phyloP scores from a whole-genome alignment of 208 protist genomes.

The Strigomonas galati region DNA sequence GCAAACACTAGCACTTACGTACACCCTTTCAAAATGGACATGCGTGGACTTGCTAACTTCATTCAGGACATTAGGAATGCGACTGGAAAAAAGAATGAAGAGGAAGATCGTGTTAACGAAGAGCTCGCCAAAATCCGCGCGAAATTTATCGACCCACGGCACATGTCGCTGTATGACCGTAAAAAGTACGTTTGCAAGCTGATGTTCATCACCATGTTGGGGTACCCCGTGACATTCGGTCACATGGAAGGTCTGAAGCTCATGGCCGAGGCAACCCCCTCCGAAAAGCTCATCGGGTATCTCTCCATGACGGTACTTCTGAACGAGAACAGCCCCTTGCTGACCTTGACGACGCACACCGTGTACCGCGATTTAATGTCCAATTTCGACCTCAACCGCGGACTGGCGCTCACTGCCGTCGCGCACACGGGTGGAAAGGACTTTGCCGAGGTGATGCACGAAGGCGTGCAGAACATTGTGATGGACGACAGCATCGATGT shows the following conservation, averaged over 20 bases:
- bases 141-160: conserved; percentile 91
- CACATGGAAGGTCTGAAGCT: conserved; percentile 99
- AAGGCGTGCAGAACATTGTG: conserved; percentile 94
- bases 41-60: conserved; percentile 96
- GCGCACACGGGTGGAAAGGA: conserved; percentile 97
- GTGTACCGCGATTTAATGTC: conserved; percentile 95
- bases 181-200: conserved; percentile 99
- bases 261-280: conserved; percentile 92
- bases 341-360: conserved; percentile 98
- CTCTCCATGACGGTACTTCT: conserved; percentile 95
- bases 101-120: conserved; percentile 95
- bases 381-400: conserved; percentile 88
- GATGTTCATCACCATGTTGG: conserved; percentile 99
- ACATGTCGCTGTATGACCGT: conserved; percentile 94
- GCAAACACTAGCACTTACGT: conserved; percentile 3
- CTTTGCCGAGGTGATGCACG: conserved; percentile 96
- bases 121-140: conserved; percentile 99
- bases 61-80: conserved; percentile 95
- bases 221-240: conserved; percentile 99
- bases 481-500: conserved; percentile 58
- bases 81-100: conserved; percentile 90
- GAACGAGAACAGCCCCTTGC: conserved; percentile 96
- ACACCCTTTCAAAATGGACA: conserved; percentile 87
- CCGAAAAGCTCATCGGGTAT: conserved; percentile 98
- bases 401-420: conserved; percentile 96